Conservation (phyloP, 768 basidiomycete genomes). For the Hypholoma fasciculare region DNA sequence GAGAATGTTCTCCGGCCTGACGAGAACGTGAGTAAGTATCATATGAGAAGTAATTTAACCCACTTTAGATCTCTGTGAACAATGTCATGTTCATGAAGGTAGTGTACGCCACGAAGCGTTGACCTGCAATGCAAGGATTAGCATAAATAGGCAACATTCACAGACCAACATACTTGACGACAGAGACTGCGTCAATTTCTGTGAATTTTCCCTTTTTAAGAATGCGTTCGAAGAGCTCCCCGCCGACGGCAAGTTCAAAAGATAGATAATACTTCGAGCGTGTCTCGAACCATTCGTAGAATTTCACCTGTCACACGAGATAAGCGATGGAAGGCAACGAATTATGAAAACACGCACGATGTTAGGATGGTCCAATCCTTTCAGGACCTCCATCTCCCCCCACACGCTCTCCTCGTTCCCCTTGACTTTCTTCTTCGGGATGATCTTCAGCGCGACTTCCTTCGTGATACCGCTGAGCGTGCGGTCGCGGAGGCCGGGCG, state of each 20-base stretch:
- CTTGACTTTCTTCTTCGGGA: slow-evolving; percentile 94
- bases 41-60: slow-evolving; percentile 12
- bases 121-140: slow-evolving; percentile 48
- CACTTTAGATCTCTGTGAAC: slow-evolving; percentile 97
- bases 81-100: slow-evolving; percentile 89
- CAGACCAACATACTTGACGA: slow-evolving; percentile 57
- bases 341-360: slow-evolving; percentile 54
- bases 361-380: slow-evolving; percentile 87
- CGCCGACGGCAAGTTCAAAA: slow-evolving; percentile 92
- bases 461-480: slow-evolving; percentile 45
- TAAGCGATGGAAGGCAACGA: background rate
- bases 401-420: slow-evolving; percentile 87
- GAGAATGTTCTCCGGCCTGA: slow-evolving; percentile 93
- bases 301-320: slow-evolving; percentile 67
- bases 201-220: slow-evolving; percentile 87
- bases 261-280: slow-evolving; percentile 93
- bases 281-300: slow-evolving; percentile 96
- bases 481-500: slow-evolving; percentile 21
- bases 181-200: slow-evolving; percentile 83
- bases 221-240: slow-evolving; percentile 93
- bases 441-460: slow-evolving; percentile 87
- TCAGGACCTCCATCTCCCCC: slow-evolving; percentile 92
- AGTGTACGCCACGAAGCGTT: slow-evolving; percentile 80
- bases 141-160: background rate
- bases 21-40: slow-evolving; percentile 1